Percentiles rank a stretch among this genome's conserved stretches.
These are phyloP conservation scores for Monascus ruber DNA, from an alignment of 2,329 filamentous ascomycete genomes.

Conservation along the genomic window DNA sequence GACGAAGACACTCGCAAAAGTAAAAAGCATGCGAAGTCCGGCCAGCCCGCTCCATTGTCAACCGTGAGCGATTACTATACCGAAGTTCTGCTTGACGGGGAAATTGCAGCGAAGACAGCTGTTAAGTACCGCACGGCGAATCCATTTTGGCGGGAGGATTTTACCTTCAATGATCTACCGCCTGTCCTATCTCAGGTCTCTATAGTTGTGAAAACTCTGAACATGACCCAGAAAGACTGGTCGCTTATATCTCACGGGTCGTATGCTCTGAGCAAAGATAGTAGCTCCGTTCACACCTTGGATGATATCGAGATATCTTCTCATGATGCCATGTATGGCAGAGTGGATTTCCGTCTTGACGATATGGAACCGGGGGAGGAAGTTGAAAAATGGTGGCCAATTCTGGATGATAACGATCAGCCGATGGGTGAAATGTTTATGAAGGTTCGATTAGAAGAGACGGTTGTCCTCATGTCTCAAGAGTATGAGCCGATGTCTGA, in stretches of 20 bases:
- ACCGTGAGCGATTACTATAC: slow-evolving; percentile 35
- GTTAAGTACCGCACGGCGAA: slow-evolving; percentile 34
- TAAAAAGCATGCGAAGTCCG: slow-evolving; percentile 22
- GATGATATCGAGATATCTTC: slow-evolving; percentile 38
- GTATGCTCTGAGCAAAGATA: slow-evolving; percentile 31
- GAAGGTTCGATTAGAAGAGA: slow-evolving; percentile 72
- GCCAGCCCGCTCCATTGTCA: slow-evolving; percentile 14
- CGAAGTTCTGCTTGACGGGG: slow-evolving; percentile 38
- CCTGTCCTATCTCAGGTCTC: slow-evolving; percentile 37
- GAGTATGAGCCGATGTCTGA: slow-evolving; percentile 79
- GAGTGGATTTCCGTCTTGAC: slow-evolving; percentile 71
- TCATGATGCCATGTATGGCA: slow-evolving; percentile 37
- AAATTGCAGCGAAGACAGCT: slow-evolving; percentile 38
- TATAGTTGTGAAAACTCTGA: slow-evolving; percentile 35
- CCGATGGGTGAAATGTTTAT: slow-evolving; percentile 74
- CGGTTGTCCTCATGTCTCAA: slow-evolving; percentile 73
- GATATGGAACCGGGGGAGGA: slow-evolving; percentile 67
- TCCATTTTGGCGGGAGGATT: slow-evolving; percentile 41
- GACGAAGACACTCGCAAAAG: slow-evolving; percentile 21
- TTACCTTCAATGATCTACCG: slow-evolving; percentile 36
- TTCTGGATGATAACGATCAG: slow-evolving; percentile 65
- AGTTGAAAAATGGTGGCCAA: slow-evolving; percentile 77
- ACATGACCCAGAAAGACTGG: slow-evolving; percentile 39
- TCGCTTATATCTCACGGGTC: slow-evolving; percentile 35
- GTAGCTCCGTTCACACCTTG: slow-evolving; percentile 28